Conservation (phyloP, 1,284 basidiomycete species). For the Sporisorium reilianum region DNA sequence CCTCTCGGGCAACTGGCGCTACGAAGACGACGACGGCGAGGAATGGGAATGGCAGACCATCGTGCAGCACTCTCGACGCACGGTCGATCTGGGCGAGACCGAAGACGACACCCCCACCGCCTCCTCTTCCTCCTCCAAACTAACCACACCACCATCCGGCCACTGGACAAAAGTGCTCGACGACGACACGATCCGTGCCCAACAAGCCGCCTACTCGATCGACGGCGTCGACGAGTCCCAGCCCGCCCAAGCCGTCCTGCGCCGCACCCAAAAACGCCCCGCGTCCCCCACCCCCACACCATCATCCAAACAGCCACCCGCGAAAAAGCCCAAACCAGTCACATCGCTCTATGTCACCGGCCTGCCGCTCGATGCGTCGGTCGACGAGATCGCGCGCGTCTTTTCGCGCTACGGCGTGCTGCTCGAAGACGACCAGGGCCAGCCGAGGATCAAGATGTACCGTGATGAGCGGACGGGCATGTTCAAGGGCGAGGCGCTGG, state of each 20-base stretch:
- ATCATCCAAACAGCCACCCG: conserved; percentile 18
- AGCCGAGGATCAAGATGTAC: conserved; percentile 93
- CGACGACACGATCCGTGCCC: conserved; percentile 77
- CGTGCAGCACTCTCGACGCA: conserved; percentile 16
- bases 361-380: conserved; percentile 82
- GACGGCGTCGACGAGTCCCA: conserved; percentile 38
- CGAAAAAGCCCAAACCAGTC: conserved; percentile 45
- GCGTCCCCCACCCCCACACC: conserved; percentile 17
- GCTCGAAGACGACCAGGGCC: conserved; percentile 87
- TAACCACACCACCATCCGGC: conserved; percentile 78
- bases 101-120: conserved; percentile 24
- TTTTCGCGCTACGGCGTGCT: conserved; percentile 93
- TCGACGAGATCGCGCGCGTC: conserved; percentile 80
- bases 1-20: conserved; percentile 82
- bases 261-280: conserved; percentile 37
- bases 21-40: conserved; percentile 81
- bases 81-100: conserved; percentile 19
- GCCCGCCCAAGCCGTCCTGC: conserved; percentile 34
- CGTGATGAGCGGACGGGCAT: conserved; percentile 78
- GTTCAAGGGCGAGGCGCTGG: conserved; percentile 94
- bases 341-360: conserved; percentile 92
- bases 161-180: conserved; percentile 85
- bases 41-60: conserved; percentile 85
- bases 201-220: conserved; percentile 43
- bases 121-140: conserved; percentile 5